These are phyloP conservation scores for Parastagonospora nodorum DNA, from an alignment of 2,329 filamentous ascomycete genomes.

Conservation along the genomic window DNA sequence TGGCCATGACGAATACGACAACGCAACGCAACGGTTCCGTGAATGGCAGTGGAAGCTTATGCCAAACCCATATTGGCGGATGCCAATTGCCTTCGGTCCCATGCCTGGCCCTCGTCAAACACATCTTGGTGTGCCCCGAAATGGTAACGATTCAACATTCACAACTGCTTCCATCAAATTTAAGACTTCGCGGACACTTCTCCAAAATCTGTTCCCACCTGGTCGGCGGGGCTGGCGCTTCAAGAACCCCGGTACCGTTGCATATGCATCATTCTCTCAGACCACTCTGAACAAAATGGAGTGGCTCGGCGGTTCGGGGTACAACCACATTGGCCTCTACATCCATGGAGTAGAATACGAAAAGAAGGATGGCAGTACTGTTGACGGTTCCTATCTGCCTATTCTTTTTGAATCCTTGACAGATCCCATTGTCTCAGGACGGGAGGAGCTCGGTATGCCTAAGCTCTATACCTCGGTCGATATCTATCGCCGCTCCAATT, in stretches of 20 bases:
- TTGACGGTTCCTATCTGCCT: conserved; percentile 61
- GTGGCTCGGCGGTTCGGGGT: conserved; percentile 66
- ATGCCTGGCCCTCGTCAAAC: conserved; percentile 49
- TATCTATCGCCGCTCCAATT: conserved; percentile 43
- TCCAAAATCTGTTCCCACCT: conserved; percentile 49
- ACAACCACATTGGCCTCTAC: conserved; percentile 63
- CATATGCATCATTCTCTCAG: conserved; percentile 46
- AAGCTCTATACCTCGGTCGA: conserved; percentile 61
- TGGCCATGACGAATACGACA: conserved; percentile 63
- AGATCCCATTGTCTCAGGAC: conserved; percentile 64
- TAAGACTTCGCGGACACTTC: conserved; percentile 46
- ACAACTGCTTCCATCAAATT: conserved; percentile 49
- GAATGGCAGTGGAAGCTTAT: conserved; percentile 56
- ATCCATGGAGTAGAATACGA: conserved; percentile 66
- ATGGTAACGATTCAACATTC: conserved; percentile 37
- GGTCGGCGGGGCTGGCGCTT: conserved; percentile 45
- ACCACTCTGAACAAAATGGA: conserved; percentile 56
- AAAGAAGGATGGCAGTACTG: conserved; percentile 53
- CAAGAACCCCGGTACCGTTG: conserved; percentile 43
- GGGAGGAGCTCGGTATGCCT: conserved; percentile 67
- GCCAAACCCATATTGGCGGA: conserved; percentile 43
- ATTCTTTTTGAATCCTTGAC: conserved; percentile 63
- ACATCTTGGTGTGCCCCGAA: conserved; percentile 21
- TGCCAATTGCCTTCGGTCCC: conserved; percentile 51
- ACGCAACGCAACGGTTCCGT: conserved; percentile 57